phyloP scores from a whole-genome alignment of 1,284 basidiomycete species.

The Tylopilus orsonianus region DNA sequence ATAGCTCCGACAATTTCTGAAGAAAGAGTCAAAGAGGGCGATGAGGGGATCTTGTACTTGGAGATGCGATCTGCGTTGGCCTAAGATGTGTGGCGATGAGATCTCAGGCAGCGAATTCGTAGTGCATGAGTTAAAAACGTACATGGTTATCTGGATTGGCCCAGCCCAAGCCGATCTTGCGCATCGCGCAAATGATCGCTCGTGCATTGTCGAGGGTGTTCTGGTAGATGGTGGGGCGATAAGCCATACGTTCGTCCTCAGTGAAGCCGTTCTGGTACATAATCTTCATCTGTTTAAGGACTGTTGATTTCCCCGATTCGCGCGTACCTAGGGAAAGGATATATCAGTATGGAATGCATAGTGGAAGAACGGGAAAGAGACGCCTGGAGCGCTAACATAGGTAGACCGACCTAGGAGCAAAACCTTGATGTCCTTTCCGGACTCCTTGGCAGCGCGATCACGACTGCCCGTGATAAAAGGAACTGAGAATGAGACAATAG shows the following conservation, averaged over 20 bases:
- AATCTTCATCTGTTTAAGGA: conserved; percentile 99
- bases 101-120: accelerated
- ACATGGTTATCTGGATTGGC: conserved; percentile 74
- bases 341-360: too few species aligned
- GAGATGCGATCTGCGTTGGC: conserved; percentile 61
- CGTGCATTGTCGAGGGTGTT: conserved; percentile 89
- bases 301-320: conserved; percentile 91
- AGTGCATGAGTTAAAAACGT: not conserved
- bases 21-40: conserved; percentile 48
- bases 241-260: conserved; percentile 76
- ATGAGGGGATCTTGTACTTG: conserved; percentile 49
- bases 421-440: too few species aligned
- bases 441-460: too few species aligned
- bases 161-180: conserved; percentile 87
- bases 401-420: too few species aligned
- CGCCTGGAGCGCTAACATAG: too few species aligned
- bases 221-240: conserved; percentile 81
- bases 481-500: too few species aligned
- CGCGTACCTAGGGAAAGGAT: too few species aligned
- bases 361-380: too few species aligned
- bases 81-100: conserved; percentile 31
- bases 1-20: conserved; percentile 77
- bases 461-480: too few species aligned
- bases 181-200: conserved; percentile 85
- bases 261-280: conserved; percentile 95